Base-by-base conservation (phyloP, 2,329 filamentous ascomycete genomes). In the Hypocrella siamensis region DNA sequence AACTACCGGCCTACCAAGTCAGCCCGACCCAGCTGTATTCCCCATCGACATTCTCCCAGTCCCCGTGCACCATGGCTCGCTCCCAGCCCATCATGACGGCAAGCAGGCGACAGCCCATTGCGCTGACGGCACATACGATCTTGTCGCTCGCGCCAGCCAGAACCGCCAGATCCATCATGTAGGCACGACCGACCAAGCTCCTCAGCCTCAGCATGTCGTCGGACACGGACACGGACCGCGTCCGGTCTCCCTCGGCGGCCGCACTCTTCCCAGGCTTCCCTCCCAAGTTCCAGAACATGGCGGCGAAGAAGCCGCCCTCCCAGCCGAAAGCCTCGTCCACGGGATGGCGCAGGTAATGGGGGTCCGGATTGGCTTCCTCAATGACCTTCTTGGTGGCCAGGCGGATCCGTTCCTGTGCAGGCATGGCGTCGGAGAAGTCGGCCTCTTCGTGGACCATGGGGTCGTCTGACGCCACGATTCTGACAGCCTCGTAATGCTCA, bases 31-130 rank as follows among this genome's bases (percentile, higher is more conserved):
- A 83, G 10, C 62, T 61, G 42, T 67, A 74, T 10, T 65, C 65
- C 2, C 77, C 78, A 49, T 88, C 81, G n/a, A 93, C 69, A 53
- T 92, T 92, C 36, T 72, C 63, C 80, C 83, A 92, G 28, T 63
- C 61, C 2, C 62, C 65, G 14, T 63, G 52, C 21, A 60, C 59
- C 38, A 84, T 64, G 5, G 67, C 72, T 19, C 61, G 64, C 24
- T 86, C 77, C 80, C 81, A 86, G 1, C 84, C 84, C 73, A 90
- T 74, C 76, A 92, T 85, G 26, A 93, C 81, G 3, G 71, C 84
- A 38, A 92, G 50, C 32, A 92, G 46, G 16, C 81, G 67, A 50
- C 84, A 93, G 1, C 71, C 72, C 54, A 65, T 70, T 21, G 75
- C 71, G 42, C 77, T 82, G 17, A 86, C 76, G 3, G 75, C 79